Evolutionary conservation across 2,329 filamentous ascomycete species (phyloP).

Genomic region (Diplodia corticola): DNA sequence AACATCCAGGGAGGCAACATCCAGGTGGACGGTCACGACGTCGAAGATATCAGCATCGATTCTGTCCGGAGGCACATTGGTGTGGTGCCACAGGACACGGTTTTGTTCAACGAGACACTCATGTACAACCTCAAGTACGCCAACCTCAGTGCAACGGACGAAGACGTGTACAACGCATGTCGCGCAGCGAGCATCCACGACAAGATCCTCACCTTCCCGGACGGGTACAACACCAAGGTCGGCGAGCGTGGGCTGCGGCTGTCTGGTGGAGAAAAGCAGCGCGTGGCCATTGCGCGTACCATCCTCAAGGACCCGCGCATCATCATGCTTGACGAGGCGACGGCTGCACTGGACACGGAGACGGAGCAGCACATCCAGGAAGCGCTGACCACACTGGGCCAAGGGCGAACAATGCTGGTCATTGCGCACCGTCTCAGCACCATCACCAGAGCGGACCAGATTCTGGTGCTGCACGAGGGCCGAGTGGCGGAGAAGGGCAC

Average conservation of each 20-base stretch:
- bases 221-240: slow-evolving; percentile 85
- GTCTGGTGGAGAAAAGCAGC: slow-evolving; percentile 89
- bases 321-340: slow-evolving; percentile 91
- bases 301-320: slow-evolving; percentile 90
- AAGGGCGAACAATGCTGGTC: slow-evolving; percentile 87
- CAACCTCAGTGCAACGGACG: slow-evolving; percentile 75
- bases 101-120: slow-evolving; percentile 88
- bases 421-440: slow-evolving; percentile 74
- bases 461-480: slow-evolving; percentile 56
- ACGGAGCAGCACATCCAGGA: slow-evolving; percentile 93
- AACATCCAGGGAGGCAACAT: slow-evolving; percentile 79
- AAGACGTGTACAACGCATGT: slow-evolving; percentile 80
- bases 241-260: slow-evolving; percentile 85
- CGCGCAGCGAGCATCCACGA: slow-evolving; percentile 89
- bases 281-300: slow-evolving; percentile 88
- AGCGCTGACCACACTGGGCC: slow-evolving; percentile 76
- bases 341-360: slow-evolving; percentile 84
- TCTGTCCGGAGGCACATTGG: slow-evolving; percentile 90
- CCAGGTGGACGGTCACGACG: slow-evolving; percentile 78
- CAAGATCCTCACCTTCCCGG: slow-evolving; percentile 84
- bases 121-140: slow-evolving; percentile 96
- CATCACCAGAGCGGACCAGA: slow-evolving; percentile 57
- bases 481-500: slow-evolving; percentile 53
- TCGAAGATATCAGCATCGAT: slow-evolving; percentile 86
- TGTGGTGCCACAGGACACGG: slow-evolving; percentile 94